A percentile compares a stretch with the other conserved stretches of the same genome.
phyloP scores from a whole-genome alignment of 2,329 filamentous ascomycete genomes.

The Fonsecaea monophora region DNA sequence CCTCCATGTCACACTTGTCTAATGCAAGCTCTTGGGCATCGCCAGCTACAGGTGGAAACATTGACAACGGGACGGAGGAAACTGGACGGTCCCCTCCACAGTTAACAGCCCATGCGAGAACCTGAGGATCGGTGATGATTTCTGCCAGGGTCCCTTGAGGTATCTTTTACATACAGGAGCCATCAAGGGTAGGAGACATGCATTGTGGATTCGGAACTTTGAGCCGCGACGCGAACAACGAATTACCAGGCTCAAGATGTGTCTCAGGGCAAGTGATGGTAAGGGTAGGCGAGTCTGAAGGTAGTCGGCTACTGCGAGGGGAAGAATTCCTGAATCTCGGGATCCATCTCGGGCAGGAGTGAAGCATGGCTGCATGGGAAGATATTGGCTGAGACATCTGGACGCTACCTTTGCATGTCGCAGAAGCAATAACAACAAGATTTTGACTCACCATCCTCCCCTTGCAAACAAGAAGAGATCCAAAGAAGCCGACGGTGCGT shows the following conservation, averaged over 20 bases:
- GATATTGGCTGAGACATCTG: background rate
- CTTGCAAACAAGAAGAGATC: background rate
- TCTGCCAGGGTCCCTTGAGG: background rate
- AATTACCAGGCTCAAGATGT: background rate
- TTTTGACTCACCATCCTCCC: background rate
- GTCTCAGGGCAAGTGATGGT: background rate
- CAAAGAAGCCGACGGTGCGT: background rate
- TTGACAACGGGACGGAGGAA: background rate
- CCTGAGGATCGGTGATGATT: background rate
- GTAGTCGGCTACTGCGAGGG: background rate
- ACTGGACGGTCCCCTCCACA: background rate
- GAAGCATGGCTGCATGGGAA: background rate
- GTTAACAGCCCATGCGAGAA: background rate
- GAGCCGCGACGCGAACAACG: background rate
- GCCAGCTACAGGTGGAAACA: background rate
- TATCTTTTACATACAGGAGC: background rate
- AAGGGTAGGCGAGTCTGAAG: background rate
- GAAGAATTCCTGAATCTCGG: background rate
- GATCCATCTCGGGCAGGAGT: background rate
- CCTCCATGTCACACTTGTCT: background rate
- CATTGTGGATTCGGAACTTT: background rate
- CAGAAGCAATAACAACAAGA: slow-evolving; percentile 1
- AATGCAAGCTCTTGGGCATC: background rate
- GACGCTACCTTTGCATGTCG: background rate
- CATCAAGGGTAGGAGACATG: background rate